phyloP scores from a whole-genome alignment of 208 protist species.

The Trypanosoma lewisi region DNA sequence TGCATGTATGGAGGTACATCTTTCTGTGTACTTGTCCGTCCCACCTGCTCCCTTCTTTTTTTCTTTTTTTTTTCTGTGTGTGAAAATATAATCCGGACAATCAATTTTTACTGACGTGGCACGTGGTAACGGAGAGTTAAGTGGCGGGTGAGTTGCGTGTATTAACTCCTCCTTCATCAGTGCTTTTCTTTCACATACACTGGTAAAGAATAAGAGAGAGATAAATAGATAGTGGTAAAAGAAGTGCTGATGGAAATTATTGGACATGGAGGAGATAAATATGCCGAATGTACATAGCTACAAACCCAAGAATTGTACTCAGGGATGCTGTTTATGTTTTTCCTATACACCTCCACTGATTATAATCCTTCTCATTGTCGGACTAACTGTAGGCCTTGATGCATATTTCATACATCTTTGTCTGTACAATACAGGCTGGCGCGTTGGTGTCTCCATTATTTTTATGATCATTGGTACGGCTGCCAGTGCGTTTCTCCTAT shows the following conservation, averaged over 20 bases:
- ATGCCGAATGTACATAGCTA: slow-evolving; percentile 32
- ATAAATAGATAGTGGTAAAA: not conserved
- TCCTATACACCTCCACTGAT: slow-evolving; percentile 44
- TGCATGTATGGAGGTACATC: too few relatives aligned
- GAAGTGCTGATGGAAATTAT: not conserved
- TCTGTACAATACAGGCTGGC: slow-evolving; percentile 30
- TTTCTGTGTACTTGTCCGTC: not conserved
- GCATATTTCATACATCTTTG: slow-evolving; percentile 42
- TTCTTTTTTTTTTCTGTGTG: too few relatives aligned
- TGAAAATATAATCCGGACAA: too few relatives aligned
- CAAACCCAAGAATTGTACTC: slow-evolving; percentile 20
- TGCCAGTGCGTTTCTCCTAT: slow-evolving; percentile 23
- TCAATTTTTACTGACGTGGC: too few relatives aligned
- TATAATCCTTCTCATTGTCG: slow-evolving; percentile 40
- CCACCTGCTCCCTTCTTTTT: too few relatives aligned
- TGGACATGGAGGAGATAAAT: not conserved
- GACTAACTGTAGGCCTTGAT: slow-evolving; percentile 24
- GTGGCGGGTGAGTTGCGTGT: too few relatives aligned
- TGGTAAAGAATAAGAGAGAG: not conserved
- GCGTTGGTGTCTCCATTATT: slow-evolving; percentile 38
- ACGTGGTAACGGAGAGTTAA: too few relatives aligned
- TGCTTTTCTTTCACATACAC: too few relatives aligned
- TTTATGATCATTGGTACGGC: slow-evolving; percentile 33
- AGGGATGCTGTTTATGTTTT: slow-evolving; percentile 41
- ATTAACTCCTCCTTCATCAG: too few relatives aligned